A percentile compares a stretch with the other conserved stretches of the same genome.
Conservation (phyloP, 1,139 yeast genomes). For the Geotrichum phurueaensis region DNA sequence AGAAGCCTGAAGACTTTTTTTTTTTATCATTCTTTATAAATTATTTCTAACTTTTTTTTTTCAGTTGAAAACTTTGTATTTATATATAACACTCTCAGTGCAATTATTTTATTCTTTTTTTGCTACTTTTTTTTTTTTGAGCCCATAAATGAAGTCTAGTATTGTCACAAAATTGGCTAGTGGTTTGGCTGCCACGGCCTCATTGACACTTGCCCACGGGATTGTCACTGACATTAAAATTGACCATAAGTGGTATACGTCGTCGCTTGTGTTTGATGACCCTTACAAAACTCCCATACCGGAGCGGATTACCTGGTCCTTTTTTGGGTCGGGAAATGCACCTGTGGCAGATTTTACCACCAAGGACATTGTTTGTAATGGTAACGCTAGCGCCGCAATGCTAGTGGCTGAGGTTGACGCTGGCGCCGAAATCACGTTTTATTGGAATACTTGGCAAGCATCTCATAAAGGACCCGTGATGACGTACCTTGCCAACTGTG, state of each 20-base stretch:
- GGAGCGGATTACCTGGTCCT: slow-evolving; percentile 16
- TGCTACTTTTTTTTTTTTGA: neutral
- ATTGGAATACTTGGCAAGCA: slow-evolving; percentile 17
- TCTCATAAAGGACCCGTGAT: slow-evolving; percentile 16
- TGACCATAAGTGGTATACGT: slow-evolving; percentile 11
- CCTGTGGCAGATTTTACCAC: slow-evolving; percentile 17
- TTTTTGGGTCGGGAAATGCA: slow-evolving; percentile 11
- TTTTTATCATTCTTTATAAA: no score
- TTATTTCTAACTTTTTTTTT: no score
- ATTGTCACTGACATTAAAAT: slow-evolving; percentile 13
- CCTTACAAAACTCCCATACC: slow-evolving; percentile 1
- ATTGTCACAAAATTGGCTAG: neutral
- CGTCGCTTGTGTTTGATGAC: slow-evolving; percentile 9
- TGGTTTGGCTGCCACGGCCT: neutral
- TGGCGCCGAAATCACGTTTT: slow-evolving; percentile 10
- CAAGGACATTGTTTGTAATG: slow-evolving; percentile 15
- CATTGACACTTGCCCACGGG: slow-evolving; percentile 14
- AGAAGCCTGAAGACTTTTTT: no score
- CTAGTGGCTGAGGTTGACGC: slow-evolving; percentile 13
- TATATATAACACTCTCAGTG: no score
- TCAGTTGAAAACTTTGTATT: no score
- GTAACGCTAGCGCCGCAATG: slow-evolving; percentile 3
- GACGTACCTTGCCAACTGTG: slow-evolving; percentile 18
- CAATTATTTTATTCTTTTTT: no score
- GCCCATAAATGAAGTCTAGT: slow-evolving; percentile 1